phyloP scores from a whole-genome alignment of 2,329 filamentous ascomycete genomes.

The Colletotrichum ledebouriae region DNA sequence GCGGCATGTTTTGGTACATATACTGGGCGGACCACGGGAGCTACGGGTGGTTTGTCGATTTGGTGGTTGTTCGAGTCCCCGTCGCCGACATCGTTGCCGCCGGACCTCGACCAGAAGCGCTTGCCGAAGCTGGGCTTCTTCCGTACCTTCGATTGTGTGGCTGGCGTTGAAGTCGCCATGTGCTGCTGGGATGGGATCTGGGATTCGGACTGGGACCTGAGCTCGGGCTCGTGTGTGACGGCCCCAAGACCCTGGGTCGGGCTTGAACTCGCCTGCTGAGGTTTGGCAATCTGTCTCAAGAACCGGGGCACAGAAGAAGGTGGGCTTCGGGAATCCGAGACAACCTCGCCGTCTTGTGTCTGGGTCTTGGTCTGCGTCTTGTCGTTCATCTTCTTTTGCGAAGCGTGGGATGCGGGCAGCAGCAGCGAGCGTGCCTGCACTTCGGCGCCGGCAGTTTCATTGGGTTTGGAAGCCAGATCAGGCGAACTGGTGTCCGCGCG shows the following conservation, averaged over 20 bases:
- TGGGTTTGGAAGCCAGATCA: background rate
- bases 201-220: background rate
- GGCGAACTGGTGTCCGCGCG: background rate
- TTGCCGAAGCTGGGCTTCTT: conserved; percentile 40
- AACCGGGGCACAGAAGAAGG: conserved; percentile 31
- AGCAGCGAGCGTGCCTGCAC: conserved; percentile 19
- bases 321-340: conserved; percentile 14
- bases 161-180: conserved; percentile 3
- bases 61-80: conserved; percentile 6
- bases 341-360: conserved; percentile 10
- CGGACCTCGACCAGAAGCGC: conserved; percentile 41
- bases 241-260: conserved; percentile 4
- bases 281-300: conserved; percentile 18
- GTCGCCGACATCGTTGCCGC: conserved; percentile 39
- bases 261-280: conserved; percentile 9
- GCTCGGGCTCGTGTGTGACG: background rate
- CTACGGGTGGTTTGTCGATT: conserved; percentile 2
- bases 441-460: conserved; percentile 12
- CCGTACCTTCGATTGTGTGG: conserved; percentile 28
- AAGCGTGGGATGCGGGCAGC: conserved; percentile 20
- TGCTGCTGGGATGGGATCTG: conserved; percentile 11
- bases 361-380: conserved; percentile 12
- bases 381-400: conserved; percentile 7
- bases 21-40: conserved; percentile 24
- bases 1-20: conserved; percentile 50